These are phyloP conservation scores for Phlyctochytrium bullatum DNA, from an alignment of 192 early-diverging fungal species.

Conservation along the genomic window DNA sequence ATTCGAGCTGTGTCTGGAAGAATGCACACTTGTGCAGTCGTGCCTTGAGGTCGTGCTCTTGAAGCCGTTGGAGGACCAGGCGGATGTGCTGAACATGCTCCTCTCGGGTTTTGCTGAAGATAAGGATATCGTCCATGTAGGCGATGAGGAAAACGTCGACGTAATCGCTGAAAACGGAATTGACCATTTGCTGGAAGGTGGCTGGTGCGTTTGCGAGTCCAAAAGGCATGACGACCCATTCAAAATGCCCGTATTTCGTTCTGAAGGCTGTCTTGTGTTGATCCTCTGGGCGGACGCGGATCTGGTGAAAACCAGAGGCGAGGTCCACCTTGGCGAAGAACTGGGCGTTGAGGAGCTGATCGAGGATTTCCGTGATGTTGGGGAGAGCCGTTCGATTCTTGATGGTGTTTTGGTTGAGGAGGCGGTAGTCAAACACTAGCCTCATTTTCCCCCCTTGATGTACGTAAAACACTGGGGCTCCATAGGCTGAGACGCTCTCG, in stretches of 20 bases:
- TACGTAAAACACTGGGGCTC: slow-evolving; percentile 21
- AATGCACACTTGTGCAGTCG: slow-evolving; percentile 19
- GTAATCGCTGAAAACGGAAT: slow-evolving; percentile 38
- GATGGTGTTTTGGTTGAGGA: slow-evolving; percentile 42
- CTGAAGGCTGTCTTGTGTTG: slow-evolving; percentile 17
- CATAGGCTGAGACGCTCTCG: slow-evolving; percentile 14
- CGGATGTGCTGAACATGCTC: slow-evolving; percentile 23
- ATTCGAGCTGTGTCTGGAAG: neutral
- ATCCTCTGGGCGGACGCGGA: slow-evolving; percentile 21
- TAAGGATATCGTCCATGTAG: slow-evolving; percentile 36
- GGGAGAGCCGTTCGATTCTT: slow-evolving; percentile 21
- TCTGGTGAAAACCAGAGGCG: slow-evolving; percentile 18
- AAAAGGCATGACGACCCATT: slow-evolving; percentile 62
- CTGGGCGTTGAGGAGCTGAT: neutral
- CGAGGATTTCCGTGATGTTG: slow-evolving; percentile 18
- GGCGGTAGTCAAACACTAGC: slow-evolving; percentile 19
- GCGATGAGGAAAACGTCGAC: slow-evolving; percentile 14
- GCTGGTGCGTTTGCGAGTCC: slow-evolving; percentile 62
- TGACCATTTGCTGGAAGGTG: slow-evolving; percentile 52
- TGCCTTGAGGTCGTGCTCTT: neutral
- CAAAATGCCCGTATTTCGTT: slow-evolving; percentile 33
- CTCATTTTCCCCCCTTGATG: slow-evolving; percentile 20
- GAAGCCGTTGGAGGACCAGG: neutral
- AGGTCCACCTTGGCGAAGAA: slow-evolving; percentile 24
- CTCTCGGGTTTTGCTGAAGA: slow-evolving; percentile 22